Base-by-base conservation (phyloP, 2,329 filamentous ascomycete genomes). In the Trichoderma pleuroti region DNA sequence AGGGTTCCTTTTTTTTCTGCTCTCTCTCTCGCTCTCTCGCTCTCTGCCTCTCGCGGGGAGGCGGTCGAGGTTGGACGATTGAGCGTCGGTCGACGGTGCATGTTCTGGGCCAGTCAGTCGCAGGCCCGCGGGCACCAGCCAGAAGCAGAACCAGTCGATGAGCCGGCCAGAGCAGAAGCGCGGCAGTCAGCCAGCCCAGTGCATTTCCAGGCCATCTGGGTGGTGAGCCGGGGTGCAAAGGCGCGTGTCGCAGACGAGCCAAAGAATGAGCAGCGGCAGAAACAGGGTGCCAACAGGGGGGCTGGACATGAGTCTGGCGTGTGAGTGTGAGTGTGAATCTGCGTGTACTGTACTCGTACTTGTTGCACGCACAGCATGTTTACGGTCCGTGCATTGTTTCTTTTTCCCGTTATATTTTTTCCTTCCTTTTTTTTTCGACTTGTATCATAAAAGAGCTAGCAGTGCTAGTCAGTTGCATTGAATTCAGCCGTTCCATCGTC, bases 211-310 rank as follows among this genome's bases (percentile, higher is more conserved):
- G 14, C 24, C 21, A 18, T 30, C 28, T 36, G 70, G 70, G 66
- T 42, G 52, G 26, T 62, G 57, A 36, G 46, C 60, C 30, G 34
- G 62, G 62, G 42, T 26, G 46, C 30, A 42, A 42, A 49, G 42
- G 63, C 59, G 66, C 70, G 61, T 73, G 72, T 73, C 72, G 72
- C 72, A 72, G 72, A 70, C 67, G 70, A 68, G 62, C 66, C 71
- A 70, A 57, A 72, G 70, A 73, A 65, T 64, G 68, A 34, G 54
- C 66, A 67, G 64, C 30, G 71, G 59, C 70, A 73, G 70, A 74
- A 68, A 70, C 68, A 72, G 62, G 42, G 49, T 62, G 59, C 64
- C 39, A 69, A 46, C 67, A 63, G 60, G 66, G 66, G 65, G 68
- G 46, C 26, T 30, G 69, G 69, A n/a, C n/a, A n/a, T n/a, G n/a